Evolutionary conservation across 2,329 filamentous ascomycete genomes (phyloP).

Genomic region (Microdochium paspali): DNA sequence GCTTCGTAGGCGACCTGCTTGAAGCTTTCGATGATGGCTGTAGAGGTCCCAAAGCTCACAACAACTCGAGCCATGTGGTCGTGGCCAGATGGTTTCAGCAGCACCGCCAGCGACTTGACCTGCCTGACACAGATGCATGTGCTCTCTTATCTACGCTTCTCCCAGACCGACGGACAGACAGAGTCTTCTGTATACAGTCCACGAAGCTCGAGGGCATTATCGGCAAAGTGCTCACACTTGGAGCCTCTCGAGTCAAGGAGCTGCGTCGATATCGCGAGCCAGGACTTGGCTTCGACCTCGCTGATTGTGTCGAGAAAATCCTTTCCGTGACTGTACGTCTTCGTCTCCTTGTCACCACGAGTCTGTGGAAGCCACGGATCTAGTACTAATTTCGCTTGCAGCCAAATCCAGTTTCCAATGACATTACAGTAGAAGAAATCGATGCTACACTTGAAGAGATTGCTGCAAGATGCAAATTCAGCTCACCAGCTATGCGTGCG

Average conservation of each 20-base stretch:
- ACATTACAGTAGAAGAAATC: conserved; percentile 63
- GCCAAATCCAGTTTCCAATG: conserved; percentile 32
- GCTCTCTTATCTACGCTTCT: conserved; percentile 69
- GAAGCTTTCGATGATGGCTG: conserved; percentile 47
- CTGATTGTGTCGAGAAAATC: conserved; percentile 58
- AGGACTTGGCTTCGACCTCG: conserved; percentile 56
- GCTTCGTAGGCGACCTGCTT: conserved; percentile 64
- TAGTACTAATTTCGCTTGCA: conserved; percentile 18
- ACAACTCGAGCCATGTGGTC: conserved; percentile 17
- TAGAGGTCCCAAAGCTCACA: conserved; percentile 6
- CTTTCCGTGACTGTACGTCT: conserved; percentile 47
- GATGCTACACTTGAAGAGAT: conserved; percentile 56
- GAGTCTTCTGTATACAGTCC: conserved; percentile 64
- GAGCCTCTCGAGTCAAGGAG: conserved; percentile 48
- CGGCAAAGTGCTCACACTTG: conserved; percentile 55
- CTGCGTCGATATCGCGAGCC: conserved; percentile 53
- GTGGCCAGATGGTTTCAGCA: conserved; percentile 60
- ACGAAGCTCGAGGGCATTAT: conserved; percentile 57
- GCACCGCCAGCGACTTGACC: conserved; percentile 49
- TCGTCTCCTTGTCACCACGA: neutral
- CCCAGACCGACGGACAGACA: conserved; percentile 66
- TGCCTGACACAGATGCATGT: conserved; percentile 43
- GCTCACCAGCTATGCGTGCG: conserved; percentile 50
- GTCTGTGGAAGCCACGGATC: neutral
- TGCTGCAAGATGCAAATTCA: conserved; percentile 62